Evolutionary conservation across 2,329 filamentous ascomycete genomes (phyloP), one percentile per base, ranked within the genome.

Genomic region (Fusarium sororula): DNA sequence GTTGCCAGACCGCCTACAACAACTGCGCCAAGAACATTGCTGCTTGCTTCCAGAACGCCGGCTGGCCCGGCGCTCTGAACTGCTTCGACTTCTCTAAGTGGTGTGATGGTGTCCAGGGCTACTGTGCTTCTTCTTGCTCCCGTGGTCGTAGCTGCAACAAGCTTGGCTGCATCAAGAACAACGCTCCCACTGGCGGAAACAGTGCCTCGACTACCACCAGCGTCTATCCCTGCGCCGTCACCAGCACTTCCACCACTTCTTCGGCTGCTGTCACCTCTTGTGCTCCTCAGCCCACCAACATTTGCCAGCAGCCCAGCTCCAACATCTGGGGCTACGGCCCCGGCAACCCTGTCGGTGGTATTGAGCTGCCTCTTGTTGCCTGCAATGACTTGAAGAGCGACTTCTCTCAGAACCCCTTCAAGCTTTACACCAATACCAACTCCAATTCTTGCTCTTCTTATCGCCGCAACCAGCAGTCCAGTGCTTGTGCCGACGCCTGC

Each of bases 311-410:
- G 80, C 85, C 88, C n/a, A 80, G 82, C 59, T 87, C 83, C 81
- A 87, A 89, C 74, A 87, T 87, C 79, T 89, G 87, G 74, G 90
- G 90, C 59, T 96, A 95, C 78, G 90, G 89, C 3, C 90, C 92
- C 4, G 89, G 91, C 41, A 90, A 84, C 57, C 84, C 86, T 6
- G 86, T 89, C 22, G 88, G 87, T 55, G 84, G 82, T 67, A 88
- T 90, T 60, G 80, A 82, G 28, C 80, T 90, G 59, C 88, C 88
- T 51, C 80, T 87, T 63, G 83, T 90, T 38, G 86, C 84, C 30
- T 90, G 88, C 83, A 90, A 89, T 80, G 87, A 90, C 73, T 73
- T 86, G 45, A 77, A 81, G 66, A 64, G 69, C 13, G 85, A 88
- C 70, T 86, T 82, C 73, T 70, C 74, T 35, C 74, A 74, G 60